Percentiles rank a stretch among this genome's conserved stretches.
Evolutionary conservation across 164 flowering plant genomes (phyloP).

Genomic region (Chloranthus sessilifolius): DNA sequence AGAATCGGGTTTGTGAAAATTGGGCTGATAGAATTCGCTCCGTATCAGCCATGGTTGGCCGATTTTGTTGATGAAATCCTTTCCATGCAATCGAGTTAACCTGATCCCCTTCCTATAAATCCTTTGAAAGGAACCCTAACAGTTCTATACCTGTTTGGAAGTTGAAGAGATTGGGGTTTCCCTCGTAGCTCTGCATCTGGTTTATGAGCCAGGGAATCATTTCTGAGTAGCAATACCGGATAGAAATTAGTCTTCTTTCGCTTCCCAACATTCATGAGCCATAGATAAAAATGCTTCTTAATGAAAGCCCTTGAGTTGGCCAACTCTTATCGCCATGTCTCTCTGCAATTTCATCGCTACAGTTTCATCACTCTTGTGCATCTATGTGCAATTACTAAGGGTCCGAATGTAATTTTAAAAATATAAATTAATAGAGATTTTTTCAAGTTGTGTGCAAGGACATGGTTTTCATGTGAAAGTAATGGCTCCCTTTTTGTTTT

Average conservation of each 20-base stretch:
- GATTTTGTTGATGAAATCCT: conserved; percentile 21
- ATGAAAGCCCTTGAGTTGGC: too few species aligned
- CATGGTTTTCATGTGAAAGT: too few species aligned
- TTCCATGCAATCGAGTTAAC: conserved; percentile 29
- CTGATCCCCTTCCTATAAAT: conserved; percentile 7
- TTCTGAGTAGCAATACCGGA: conserved; percentile 38
- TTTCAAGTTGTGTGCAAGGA: too few species aligned
- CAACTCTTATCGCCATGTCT: too few species aligned
- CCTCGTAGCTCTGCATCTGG: conserved; percentile 11
- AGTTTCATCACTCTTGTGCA: too few species aligned
- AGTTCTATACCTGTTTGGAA: conserved; percentile 40
- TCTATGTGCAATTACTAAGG: too few species aligned
- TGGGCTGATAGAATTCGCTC: conserved; percentile 20
- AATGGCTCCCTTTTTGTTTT: too few species aligned
- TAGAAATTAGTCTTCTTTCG: conserved; percentile 27
- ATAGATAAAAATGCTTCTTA: conserved; percentile 11
- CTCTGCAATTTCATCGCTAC: too few species aligned
- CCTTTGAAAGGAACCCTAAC: conserved; percentile 28
- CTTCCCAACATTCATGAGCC: conserved; percentile 31
- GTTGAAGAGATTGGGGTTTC: conserved; percentile 14
- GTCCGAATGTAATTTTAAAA: too few species aligned
- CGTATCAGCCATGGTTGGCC: neutral
- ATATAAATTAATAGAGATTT: too few species aligned
- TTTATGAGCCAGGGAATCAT: neutral
- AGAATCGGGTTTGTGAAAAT: conserved; percentile 9